Conservation (phyloP, 352 stramenopile species). For the Pythium volutum region DNA sequence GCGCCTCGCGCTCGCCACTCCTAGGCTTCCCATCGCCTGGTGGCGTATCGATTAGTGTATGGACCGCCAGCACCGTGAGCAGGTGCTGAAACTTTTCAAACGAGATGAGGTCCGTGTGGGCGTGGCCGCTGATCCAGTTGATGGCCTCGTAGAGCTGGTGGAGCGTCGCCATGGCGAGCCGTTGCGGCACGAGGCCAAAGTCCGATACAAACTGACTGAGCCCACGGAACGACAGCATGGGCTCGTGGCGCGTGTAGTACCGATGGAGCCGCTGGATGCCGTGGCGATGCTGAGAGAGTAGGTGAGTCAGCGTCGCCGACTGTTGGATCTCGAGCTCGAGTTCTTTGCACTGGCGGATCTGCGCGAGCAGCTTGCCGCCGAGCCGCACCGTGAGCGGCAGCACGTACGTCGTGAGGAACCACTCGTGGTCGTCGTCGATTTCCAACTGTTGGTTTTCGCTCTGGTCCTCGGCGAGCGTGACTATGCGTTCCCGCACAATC, state of each 20-base stretch:
- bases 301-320: slow-evolving; percentile 15
- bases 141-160: slow-evolving; percentile 56
- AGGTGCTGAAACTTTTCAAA: slow-evolving; percentile 67
- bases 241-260: no score
- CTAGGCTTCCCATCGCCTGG: no score
- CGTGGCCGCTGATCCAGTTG: slow-evolving; percentile 65
- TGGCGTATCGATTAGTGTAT: no score
- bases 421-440: slow-evolving; percentile 64
- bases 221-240: slow-evolving; percentile 51
- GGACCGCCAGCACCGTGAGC: slow-evolving; percentile 32
- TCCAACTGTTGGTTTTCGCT: slow-evolving; percentile 26
- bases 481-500: slow-evolving; percentile 52
- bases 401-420: slow-evolving; percentile 58
- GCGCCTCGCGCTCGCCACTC: slow-evolving; percentile 5
- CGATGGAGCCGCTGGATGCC: slow-evolving; percentile 49
- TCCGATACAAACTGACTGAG: slow-evolving; percentile 45
- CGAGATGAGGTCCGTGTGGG: slow-evolving; percentile 61
- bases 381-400: slow-evolving; percentile 47
- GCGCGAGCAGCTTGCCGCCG: slow-evolving; percentile 39
- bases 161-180: slow-evolving; percentile 28
- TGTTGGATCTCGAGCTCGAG: slow-evolving; percentile 38
- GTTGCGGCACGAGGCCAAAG: slow-evolving; percentile 37
- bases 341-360: slow-evolving; percentile 56
- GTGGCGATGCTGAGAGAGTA: slow-evolving; percentile 36
- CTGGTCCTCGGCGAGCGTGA: slow-evolving; percentile 34